A percentile compares a stretch with the other conserved stretches of the same genome.
Evolutionary conservation across 495 filamentous ascomycete genomes (phyloP).

Genomic region (Penicillium crystallinum): DNA sequence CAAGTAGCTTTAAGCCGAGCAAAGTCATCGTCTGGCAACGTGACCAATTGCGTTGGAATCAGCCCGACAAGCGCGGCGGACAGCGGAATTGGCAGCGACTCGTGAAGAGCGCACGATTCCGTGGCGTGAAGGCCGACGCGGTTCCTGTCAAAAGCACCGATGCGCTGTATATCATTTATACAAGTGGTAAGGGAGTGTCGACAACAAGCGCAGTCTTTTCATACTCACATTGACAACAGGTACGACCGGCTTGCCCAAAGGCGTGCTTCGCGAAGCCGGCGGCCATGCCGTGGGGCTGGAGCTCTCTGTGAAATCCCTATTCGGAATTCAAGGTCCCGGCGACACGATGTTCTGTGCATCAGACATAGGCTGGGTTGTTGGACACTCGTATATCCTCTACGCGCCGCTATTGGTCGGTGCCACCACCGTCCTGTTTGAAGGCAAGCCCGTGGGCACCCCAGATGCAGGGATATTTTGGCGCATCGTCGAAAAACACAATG

Average conservation of each 20-base stretch:
- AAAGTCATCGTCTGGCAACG: constrained; percentile 74
- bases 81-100: constrained; percentile 77
- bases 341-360: constrained; percentile 82
- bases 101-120: constrained; percentile 58
- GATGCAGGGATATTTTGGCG: constrained; percentile 86
- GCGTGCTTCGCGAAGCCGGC: constrained; percentile 75
- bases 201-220: too few species aligned
- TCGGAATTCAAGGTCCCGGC: constrained; percentile 70
- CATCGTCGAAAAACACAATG: constrained; percentile 75
- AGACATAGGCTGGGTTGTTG: constrained; percentile 85
- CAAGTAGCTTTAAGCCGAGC: constrained; percentile 57
- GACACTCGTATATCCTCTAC: constrained; percentile 82
- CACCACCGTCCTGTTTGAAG: constrained; percentile 84
- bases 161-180: constrained; percentile 87
- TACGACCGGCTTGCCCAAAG: constrained; percentile 85
- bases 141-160: constrained; percentile 76
- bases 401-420: constrained; percentile 78
- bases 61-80: constrained; percentile 54
- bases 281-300: constrained; percentile 85
- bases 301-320: constrained; percentile 71
- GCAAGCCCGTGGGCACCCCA: constrained; percentile 87
- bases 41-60: constrained; percentile 69
- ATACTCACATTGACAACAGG: constrained; percentile 35
- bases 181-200: constrained; percentile 52
- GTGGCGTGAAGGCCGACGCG: constrained; percentile 59